Evolutionary conservation across 148 eudicot species (phyloP).

Genomic region (Amaranthus hypochondriacus): DNA sequence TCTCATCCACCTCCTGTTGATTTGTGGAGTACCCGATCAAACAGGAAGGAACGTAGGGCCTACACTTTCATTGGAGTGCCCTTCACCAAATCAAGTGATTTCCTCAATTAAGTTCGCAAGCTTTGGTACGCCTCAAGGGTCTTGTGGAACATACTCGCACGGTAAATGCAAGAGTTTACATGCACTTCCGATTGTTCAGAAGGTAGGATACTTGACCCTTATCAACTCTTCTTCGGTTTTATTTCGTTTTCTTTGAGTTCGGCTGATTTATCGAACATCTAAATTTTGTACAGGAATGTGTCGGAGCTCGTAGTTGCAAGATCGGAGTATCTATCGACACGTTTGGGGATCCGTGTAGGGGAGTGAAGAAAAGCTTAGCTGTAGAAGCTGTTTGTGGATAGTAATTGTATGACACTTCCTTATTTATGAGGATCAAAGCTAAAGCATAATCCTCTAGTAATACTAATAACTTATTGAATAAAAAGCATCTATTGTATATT

Average conservation of each 20-base stretch:
- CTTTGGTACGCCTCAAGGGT: conserved; percentile 82
- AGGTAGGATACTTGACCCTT: conserved; percentile 32
- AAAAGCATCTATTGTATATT: conserved; percentile 1
- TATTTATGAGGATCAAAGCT: conserved; percentile 4
- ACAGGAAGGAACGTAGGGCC: conserved; percentile 42
- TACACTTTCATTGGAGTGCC: conserved; percentile 54
- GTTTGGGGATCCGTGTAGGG: conserved; percentile 68
- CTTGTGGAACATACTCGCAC: conserved; percentile 74
- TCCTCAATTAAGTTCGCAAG: conserved; percentile 85
- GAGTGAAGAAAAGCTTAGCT: conserved; percentile 63
- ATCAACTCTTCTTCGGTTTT: background rate
- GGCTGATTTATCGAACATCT: background rate
- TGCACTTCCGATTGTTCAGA: conserved; percentile 55
- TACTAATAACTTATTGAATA: conserved; percentile 1
- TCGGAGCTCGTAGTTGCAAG: conserved; percentile 58
- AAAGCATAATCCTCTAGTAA: conserved; percentile 12
- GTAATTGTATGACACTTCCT: background rate
- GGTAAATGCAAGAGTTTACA: conserved; percentile 60
- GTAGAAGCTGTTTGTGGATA: conserved; percentile 67
- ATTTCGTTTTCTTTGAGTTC: background rate
- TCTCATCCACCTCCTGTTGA: conserved; percentile 76
- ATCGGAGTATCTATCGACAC: conserved; percentile 43
- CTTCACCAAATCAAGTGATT: conserved; percentile 62
- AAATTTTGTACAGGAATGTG: conserved; percentile 49
- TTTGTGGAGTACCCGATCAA: conserved; percentile 45